These are phyloP conservation scores for Astrephomene gubernaculifera DNA, from an alignment of 139 green algal genomes.

Conservation along the genomic window DNA sequence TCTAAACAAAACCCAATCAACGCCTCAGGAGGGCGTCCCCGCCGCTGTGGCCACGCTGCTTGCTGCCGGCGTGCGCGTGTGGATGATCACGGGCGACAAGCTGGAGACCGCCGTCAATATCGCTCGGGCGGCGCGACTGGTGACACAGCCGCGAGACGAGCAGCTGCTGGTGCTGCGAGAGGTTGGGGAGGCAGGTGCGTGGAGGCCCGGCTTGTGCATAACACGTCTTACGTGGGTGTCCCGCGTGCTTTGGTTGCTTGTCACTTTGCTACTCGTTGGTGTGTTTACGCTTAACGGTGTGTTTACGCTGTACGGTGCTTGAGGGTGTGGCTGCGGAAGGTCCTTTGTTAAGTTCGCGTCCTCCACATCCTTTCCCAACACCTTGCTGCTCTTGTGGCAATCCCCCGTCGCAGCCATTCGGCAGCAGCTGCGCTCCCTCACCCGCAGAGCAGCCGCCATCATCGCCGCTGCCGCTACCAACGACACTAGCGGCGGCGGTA, in stretches of 20 bases:
- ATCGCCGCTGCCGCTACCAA: background rate
- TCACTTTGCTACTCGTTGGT: too few species aligned
- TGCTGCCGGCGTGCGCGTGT: conserved; percentile 81
- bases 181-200: conserved; percentile 18
- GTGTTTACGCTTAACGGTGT: too few species aligned
- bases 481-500: background rate
- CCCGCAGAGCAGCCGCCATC: background rate
- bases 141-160: conserved; percentile 4
- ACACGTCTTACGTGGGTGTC: too few species aligned
- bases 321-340: too few species aligned
- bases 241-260: too few species aligned
- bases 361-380: too few species aligned
- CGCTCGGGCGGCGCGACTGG: conserved; percentile 48
- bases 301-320: too few species aligned
- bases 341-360: too few species aligned
- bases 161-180: conserved; percentile 41
- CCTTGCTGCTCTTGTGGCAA: background rate
- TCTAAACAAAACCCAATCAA: too few species aligned
- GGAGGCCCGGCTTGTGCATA: too few species aligned
- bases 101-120: conserved; percentile 94
- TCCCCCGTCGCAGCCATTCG: background rate
- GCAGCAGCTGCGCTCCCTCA: background rate
- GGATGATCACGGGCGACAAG: conserved; percentile 95
- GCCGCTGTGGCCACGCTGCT: conserved; percentile 73
- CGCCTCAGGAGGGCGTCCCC: conserved; percentile 81